Conservation (phyloP, 177 flowering plant species). For the Vitis hybrid region DNA sequence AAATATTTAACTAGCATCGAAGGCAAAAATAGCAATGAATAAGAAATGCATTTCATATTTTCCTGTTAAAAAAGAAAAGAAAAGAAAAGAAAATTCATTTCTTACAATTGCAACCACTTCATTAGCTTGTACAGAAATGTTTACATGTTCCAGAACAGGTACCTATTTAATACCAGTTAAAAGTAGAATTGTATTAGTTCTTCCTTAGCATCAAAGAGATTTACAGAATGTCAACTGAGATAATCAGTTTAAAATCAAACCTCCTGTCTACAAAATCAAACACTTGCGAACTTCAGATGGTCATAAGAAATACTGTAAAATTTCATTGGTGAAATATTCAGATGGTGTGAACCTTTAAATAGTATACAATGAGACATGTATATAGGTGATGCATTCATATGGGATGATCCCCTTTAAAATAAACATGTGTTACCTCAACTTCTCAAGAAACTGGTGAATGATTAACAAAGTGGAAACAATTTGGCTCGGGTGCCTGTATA, state of each 20-base stretch:
- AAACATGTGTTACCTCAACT: no score
- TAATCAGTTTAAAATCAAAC: not conserved
- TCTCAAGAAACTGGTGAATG: no score
- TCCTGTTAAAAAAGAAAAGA: not conserved
- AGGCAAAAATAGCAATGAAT: not conserved
- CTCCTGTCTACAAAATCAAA: not conserved
- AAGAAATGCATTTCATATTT: not conserved
- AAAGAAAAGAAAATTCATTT: not conserved
- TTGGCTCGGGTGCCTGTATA: no score
- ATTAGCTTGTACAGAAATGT: constrained; percentile 23
- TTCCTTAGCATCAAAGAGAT: not conserved
- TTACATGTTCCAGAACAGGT: constrained; percentile 18
- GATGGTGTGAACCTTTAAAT: no score
- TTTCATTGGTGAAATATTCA: no score
- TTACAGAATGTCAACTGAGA: not conserved
- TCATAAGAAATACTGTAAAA: no score
- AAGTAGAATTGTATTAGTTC: not conserved
- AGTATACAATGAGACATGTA: no score
- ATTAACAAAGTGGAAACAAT: no score
- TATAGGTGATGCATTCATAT: no score
- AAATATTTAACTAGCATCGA: not conserved
- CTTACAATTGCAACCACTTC: constrained; percentile 40
- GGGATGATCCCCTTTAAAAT: no score
- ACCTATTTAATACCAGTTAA: constrained; percentile 13
- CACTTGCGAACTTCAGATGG: no score